Conservation (phyloP, 371 early-diverging fungal species). For the Mucor mucedo region DNA sequence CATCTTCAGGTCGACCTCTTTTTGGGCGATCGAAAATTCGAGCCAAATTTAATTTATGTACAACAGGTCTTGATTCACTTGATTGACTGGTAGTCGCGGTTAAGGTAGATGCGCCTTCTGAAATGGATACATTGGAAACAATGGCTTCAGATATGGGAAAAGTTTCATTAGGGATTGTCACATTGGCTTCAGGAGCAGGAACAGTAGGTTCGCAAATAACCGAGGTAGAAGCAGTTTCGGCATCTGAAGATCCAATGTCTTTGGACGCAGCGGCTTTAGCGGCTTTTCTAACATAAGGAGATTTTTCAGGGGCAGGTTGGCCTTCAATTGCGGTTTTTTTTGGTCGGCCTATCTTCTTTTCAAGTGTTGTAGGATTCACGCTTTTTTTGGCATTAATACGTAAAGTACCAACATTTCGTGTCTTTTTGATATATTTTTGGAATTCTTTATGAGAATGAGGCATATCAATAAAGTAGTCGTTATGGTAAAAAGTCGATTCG, state of each 20-base stretch:
- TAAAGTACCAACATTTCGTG: neutral
- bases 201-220: neutral
- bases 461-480: neutral
- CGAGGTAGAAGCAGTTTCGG: no score
- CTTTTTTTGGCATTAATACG: neutral
- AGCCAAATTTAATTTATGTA: no score
- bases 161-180: no score
- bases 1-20: no score
- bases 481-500: conserved; percentile 6
- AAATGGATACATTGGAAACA: neutral
- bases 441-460: neutral
- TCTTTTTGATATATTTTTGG: neutral
- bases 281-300: no score
- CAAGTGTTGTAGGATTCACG: neutral
- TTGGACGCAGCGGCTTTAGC: neutral
- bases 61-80: no score
- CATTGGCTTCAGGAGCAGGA: neutral
- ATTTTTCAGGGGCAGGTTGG: no score
- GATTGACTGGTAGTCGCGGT: no score
- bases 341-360: neutral
- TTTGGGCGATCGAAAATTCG: no score
- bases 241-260: no score
- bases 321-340: neutral
- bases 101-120: neutral
- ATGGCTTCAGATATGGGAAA: no score